Percentiles rank a stretch among this genome's conserved stretches.
Conservation (phyloP, 2,329 filamentous ascomycete species). For the Lasiodiplodia sp. region DNA sequence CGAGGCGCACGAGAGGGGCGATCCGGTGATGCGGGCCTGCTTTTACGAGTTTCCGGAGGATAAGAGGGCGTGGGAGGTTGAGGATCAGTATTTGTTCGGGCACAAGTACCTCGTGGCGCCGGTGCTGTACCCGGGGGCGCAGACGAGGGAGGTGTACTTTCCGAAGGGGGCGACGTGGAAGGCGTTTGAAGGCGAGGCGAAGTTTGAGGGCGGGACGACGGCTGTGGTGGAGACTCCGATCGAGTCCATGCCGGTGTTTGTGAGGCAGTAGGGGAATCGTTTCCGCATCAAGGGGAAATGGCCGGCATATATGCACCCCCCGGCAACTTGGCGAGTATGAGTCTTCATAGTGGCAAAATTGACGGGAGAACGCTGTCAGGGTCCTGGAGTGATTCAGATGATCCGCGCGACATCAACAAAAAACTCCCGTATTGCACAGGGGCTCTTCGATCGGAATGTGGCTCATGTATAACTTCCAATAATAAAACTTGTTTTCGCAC, state of each 20-base stretch:
- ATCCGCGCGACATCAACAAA: background rate
- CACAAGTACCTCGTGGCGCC: conserved; percentile 65
- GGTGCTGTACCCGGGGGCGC: conserved; percentile 59
- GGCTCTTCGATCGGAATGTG: background rate
- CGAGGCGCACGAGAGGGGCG: conserved; percentile 65
- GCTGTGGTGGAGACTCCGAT: conserved; percentile 55
- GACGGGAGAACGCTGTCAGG: background rate
- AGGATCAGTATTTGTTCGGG: conserved; percentile 71
- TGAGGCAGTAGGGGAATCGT: conserved; percentile 29
- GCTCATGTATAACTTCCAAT: background rate
- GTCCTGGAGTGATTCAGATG: background rate
- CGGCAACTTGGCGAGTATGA: background rate
- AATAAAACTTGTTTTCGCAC: background rate
- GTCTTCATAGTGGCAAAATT: background rate
- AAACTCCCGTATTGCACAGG: background rate
- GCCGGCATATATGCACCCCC: background rate
- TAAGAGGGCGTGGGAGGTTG: conserved; percentile 61
- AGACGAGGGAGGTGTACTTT: conserved; percentile 59
- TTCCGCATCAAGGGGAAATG: background rate
- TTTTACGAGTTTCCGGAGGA: conserved; percentile 71
- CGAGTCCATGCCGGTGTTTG: conserved; percentile 58
- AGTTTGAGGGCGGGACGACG: conserved; percentile 47
- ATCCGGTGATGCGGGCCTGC: conserved; percentile 67
- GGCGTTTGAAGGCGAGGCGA: conserved; percentile 43
- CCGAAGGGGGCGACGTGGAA: conserved; percentile 58